Conservation (phyloP, 2,329 filamentous ascomycete species). For the Xylaria polymorpha region DNA sequence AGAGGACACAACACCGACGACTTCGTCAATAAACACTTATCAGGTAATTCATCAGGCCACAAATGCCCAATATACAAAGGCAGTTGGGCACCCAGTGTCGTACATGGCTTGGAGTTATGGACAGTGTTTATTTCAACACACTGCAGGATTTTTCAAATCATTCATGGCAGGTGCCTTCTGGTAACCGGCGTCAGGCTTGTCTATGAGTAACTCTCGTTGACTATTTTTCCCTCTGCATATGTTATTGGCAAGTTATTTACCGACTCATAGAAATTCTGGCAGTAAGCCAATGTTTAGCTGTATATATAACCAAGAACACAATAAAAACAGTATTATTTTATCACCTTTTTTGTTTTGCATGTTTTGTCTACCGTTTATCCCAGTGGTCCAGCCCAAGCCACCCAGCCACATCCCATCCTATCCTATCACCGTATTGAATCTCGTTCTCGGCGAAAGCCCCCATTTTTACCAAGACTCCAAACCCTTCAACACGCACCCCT, state of each 20-base stretch:
- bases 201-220: neutral
- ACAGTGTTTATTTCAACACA: neutral
- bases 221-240: neutral
- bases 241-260: neutral
- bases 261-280: neutral
- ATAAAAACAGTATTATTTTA: neutral
- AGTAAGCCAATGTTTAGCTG: neutral
- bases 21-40: conserved; percentile 13
- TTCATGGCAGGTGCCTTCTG: neutral
- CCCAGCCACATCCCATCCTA: neutral
- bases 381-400: neutral
- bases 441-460: neutral
- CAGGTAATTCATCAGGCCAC: neutral
- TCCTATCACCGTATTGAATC: neutral
- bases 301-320: conserved; percentile 10
- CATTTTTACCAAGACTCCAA: conserved; percentile 57
- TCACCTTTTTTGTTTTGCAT: neutral
- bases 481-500: conserved; percentile 73
- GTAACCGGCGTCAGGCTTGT: neutral
- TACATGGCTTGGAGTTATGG: neutral
- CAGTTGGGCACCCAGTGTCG: neutral
- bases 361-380: neutral
- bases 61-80: neutral
- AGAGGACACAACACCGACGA: conserved; percentile 15
- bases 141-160: neutral